Base-by-base conservation (phyloP, 441 rosid species). In the Populus hybrid region DNA sequence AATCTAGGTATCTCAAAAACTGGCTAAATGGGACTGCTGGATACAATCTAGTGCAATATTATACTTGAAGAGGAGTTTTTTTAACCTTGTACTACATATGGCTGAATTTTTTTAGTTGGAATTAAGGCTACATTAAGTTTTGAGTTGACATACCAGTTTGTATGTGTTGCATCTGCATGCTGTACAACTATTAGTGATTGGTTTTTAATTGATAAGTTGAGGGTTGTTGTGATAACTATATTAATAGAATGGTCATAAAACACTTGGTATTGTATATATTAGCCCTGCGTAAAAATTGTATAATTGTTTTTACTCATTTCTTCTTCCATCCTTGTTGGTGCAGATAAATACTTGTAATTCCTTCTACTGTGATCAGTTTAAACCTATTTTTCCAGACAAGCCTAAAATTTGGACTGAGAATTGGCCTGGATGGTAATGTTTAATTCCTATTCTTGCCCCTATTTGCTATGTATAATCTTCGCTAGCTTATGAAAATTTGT, bases 321-420 rank as follows among this genome's bases (percentile, higher is more conserved):
- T 34, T 61, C 40, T 67, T 71, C 50, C 78, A 83, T 79, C 32
- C 72, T 64, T 40, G 72, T 35, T 65, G 76, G 28, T 85, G 89
- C 97, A 94, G 98, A 96, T 96, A 46, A 88, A 92, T 85, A 93
- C 98, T 23, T 94, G 98, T 79, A 96, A 96, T 83, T 87, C 86
- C 81, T 96, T 96, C 80, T 96, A 96, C 84, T 94, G 98, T 76
- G 98, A 96, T 83, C 86, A 91, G 59, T 94, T 91, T 83, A 88
- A 83, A 77, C 98, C 98, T 65, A 91, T 88, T 81, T 84, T 85
- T 75, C 92, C 94, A 0, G 90, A 88, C 86, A 93, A 90, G 84
- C 99, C 99, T n/a, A 96, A 94, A 81, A 88, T 96, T 35, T 96
- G 99, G 98, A 96, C 99, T 64, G 98, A 96, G 89, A 94, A 96